Percentiles rank a stretch among this genome's conserved stretches.
phyloP scores from a whole-genome alignment of 371 early-diverging fungal genomes.

The Actinomortierella wolfii region DNA sequence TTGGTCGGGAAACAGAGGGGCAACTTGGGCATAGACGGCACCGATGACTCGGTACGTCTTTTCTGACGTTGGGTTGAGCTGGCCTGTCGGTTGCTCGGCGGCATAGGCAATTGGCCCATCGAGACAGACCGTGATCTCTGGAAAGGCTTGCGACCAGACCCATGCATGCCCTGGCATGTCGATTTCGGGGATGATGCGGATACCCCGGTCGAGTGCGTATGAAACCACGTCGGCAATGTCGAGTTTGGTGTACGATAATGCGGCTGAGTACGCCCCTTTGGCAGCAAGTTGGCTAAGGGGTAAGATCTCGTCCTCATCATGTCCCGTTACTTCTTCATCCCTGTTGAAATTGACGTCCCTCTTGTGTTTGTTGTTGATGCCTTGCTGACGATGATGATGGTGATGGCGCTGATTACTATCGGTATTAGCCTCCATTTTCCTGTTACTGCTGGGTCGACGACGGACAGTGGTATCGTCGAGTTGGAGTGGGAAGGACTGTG shows the following conservation, averaged over 20 bases:
- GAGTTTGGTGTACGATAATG: constrained; percentile 55
- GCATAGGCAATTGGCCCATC: constrained; percentile 59
- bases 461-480: constrained; percentile 57
- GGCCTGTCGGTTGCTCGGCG: constrained; percentile 76
- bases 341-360: neutral
- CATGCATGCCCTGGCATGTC: constrained; percentile 72
- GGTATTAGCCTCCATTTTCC: no score
- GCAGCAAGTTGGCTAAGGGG: constrained; percentile 58
- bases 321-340: neutral
- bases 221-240: constrained; percentile 64
- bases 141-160: constrained; percentile 49
- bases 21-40: constrained; percentile 62
- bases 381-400: no score
- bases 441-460: no score
- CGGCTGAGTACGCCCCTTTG: constrained; percentile 66
- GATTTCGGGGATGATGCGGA: constrained; percentile 77
- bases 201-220: constrained; percentile 70
- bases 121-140: constrained; percentile 57
- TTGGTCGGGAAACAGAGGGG: constrained; percentile 63
- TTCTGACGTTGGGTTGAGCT: constrained; percentile 65
- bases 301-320: constrained; percentile 19
- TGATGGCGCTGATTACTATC: no score
- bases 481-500: constrained; percentile 68
- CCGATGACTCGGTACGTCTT: constrained; percentile 60
- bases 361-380: neutral